Evolutionary conservation across 129 eudicot species (phyloP).

Genomic region (Pseudognaphalium luteoalbum): DNA sequence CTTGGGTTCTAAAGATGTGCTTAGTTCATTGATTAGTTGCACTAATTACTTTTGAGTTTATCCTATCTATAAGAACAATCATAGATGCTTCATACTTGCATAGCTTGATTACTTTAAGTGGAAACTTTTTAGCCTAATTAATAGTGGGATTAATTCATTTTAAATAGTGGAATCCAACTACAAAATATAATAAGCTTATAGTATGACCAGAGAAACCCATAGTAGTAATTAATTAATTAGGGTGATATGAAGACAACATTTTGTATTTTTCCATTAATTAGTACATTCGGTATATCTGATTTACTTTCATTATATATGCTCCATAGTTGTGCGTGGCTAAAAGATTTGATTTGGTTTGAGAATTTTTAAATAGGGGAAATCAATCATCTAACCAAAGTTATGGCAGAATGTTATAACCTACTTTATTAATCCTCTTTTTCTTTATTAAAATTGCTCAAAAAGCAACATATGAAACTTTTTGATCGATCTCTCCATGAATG

Average conservation of each 20-base stretch:
- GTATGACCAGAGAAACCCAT: neutral
- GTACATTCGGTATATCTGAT: no score
- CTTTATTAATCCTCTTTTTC: neutral
- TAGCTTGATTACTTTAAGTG: conserved; percentile 23
- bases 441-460: neutral
- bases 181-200: neutral
- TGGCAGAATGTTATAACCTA: neutral
- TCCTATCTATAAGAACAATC: neutral
- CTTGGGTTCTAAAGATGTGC: conserved; percentile 26
- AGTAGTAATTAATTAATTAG: no score
- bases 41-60: conserved; percentile 9
- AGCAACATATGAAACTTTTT: neutral
- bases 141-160: conserved; percentile 19
- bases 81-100: conserved; percentile 31
- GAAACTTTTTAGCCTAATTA: conserved; percentile 21
- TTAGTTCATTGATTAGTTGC: conserved; percentile 7
- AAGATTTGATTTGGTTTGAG: neutral
- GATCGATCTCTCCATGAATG: neutral
- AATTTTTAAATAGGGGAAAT: neutral
- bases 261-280: no score
- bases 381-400: neutral
- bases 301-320: no score
- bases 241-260: no score
- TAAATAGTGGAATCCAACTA: conserved; percentile 11
- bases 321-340: neutral